These are phyloP conservation scores for Alternaria sp. DNA, from an alignment of 2,329 filamentous ascomycete genomes.

Conservation along the genomic window DNA sequence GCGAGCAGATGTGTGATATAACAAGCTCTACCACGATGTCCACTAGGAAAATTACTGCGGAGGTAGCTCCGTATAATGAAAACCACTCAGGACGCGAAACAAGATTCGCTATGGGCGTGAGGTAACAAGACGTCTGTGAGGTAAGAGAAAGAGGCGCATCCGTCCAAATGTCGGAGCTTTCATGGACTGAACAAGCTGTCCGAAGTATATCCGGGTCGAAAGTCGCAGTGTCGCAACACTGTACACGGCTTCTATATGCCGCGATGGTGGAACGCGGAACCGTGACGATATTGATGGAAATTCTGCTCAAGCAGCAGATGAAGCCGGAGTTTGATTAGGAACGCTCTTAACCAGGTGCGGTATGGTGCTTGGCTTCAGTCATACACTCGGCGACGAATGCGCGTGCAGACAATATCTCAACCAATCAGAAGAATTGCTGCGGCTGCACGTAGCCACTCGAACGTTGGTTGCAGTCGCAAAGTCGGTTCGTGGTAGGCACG, in stretches of 20 bases:
- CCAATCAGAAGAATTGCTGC: neutral
- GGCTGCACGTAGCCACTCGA: neutral
- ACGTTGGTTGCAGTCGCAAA: neutral
- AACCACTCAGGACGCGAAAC: neutral
- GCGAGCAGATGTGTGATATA: neutral
- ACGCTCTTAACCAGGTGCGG: constrained; percentile 4
- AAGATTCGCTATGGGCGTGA: neutral
- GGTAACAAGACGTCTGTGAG: neutral
- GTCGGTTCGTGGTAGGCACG: neutral
- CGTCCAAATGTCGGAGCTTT: neutral
- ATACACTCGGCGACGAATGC: constrained; percentile 2
- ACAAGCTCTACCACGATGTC: neutral
- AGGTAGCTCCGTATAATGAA: constrained; percentile 1
- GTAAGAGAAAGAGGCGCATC: neutral
- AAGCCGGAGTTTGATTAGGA: constrained; percentile 3
- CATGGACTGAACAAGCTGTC: neutral
- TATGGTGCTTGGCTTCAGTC: constrained; percentile 14
- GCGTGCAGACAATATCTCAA: neutral
- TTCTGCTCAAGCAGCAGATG: constrained; percentile 21
- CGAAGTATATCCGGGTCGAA: neutral
- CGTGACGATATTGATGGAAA: constrained; percentile 13
- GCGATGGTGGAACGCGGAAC: neutral
- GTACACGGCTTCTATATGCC: neutral
- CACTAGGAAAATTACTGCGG: constrained; percentile 4
- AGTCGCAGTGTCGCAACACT: constrained; percentile 5